Conservation (phyloP, 2,329 filamentous ascomycete species). For the Leptodontidium sp. region DNA sequence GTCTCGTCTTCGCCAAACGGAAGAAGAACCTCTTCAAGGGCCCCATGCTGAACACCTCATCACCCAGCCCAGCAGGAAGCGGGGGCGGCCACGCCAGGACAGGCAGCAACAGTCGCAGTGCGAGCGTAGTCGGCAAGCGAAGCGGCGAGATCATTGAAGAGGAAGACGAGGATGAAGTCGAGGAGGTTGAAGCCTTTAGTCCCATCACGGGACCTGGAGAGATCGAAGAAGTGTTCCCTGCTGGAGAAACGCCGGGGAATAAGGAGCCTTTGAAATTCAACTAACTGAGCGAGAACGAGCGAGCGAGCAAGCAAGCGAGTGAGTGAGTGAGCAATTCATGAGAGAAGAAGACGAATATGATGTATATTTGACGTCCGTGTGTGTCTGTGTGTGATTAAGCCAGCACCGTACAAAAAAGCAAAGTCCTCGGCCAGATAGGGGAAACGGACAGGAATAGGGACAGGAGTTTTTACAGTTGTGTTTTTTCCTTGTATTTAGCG, state of each 20-base stretch:
- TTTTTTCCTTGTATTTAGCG: slow-evolving; percentile 23
- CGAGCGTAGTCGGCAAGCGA: slow-evolving; percentile 70
- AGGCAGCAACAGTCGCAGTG: slow-evolving; percentile 58
- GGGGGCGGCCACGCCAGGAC: slow-evolving; percentile 43
- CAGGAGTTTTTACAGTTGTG: background rate
- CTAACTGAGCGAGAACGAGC: background rate
- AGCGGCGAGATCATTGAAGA: slow-evolving; percentile 79
- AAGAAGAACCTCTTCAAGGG: slow-evolving; percentile 87
- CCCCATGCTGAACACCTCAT: slow-evolving; percentile 64
- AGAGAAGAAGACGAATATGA: background rate
- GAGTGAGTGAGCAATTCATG: slow-evolving; percentile 1
- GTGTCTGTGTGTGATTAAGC: slow-evolving; percentile 7
- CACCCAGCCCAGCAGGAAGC: slow-evolving; percentile 35
- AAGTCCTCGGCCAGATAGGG: background rate
- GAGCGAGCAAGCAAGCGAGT: background rate
- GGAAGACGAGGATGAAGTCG: slow-evolving; percentile 63
- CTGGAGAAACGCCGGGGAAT: slow-evolving; percentile 33
- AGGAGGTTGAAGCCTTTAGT: slow-evolving; percentile 63
- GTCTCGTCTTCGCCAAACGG: slow-evolving; percentile 80
- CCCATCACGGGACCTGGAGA: slow-evolving; percentile 52
- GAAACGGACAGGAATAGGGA: background rate
- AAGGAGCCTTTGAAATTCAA: slow-evolving; percentile 23
- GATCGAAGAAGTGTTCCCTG: slow-evolving; percentile 43
- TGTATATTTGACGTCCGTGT: slow-evolving; percentile 10
- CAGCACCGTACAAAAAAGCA: background rate